Evolutionary conservation across 2,329 filamentous ascomycete genomes (phyloP), one percentile per base, ranked within the genome.

Genomic region (Fusarium domesticum): DNA sequence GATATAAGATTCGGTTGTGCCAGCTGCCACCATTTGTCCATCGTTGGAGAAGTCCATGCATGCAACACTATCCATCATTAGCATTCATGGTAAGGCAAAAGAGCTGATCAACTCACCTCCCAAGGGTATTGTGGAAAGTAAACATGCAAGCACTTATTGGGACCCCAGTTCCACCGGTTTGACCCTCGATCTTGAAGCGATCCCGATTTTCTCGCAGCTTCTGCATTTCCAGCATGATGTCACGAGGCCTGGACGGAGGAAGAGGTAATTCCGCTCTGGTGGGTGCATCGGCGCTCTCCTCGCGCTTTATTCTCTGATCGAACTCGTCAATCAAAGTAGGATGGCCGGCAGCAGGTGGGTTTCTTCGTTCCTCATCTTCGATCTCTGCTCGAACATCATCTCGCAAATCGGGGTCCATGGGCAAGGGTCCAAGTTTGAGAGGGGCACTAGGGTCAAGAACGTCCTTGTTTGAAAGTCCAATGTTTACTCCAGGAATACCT

Each of bases 41-140:
- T 98, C 93, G 42, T 92, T 87, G 1, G 92, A 96, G 62, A 98
- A 96, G 60, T 97, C 92, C 64, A 97, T 82, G 62, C 88, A 95
- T n/a, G 89, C 90, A 47, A 96, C 80, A 43, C 88, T 92, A 42
- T 28, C 38, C 6, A 12, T 15, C 15, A 43, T 59, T 45, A 66
- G 54, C 42, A 39, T 15, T 7, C 14, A 15, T 1, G 7, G 4
- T 5, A 19, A 2, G 3, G 6, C 16, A 12, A 28, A 18, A 7
- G 8, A 20, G n/a, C 7, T 15, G 6, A 19, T 12, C 66, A 35
- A 43, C 81, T 73, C 71, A 91, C 89, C 83, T 87, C 67, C 95
- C 90, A 51, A 90, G 84, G 0, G 89, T 95, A 67, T 98, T 98
- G 73, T 98, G 93, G 62, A 97, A 96, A 1, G 93, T 98, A 65